A percentile compares a stretch with the other conserved stretches of the same genome.
These are phyloP conservation scores for Leersia perrieri DNA, from an alignment of 176 grass and related monocot species.

Conservation along the genomic window DNA sequence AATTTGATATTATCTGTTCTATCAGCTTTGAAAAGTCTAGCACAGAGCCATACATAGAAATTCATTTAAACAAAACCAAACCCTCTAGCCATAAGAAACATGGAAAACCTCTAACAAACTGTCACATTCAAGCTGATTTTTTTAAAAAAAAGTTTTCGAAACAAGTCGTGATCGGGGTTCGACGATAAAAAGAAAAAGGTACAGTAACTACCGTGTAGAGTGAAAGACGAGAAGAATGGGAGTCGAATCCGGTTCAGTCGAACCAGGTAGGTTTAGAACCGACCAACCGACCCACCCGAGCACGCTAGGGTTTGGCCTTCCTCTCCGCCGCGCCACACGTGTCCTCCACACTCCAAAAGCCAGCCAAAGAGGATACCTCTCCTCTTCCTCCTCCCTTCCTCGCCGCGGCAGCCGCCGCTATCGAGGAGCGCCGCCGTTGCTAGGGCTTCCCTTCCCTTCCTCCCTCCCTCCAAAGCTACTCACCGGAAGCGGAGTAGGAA, in stretches of 20 bases:
- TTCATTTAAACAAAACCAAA: no score
- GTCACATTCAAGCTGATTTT: no score
- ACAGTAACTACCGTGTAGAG: no score
- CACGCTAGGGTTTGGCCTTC: slow-evolving; percentile 40
- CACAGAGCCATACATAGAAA: no score
- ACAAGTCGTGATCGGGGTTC: no score
- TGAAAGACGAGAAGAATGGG: no score
- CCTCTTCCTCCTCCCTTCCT: not conserved
- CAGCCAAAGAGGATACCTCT: slow-evolving; percentile 21
- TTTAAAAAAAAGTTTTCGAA: no score
- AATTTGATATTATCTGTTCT: no score
- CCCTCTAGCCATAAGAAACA: no score
- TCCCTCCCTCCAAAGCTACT: not conserved
- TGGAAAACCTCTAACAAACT: no score
- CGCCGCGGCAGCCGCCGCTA: slow-evolving; percentile 15
- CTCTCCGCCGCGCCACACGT: slow-evolving; percentile 20
- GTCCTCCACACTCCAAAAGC: slow-evolving; percentile 35
- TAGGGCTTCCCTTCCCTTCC: not conserved
- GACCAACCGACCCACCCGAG: not conserved
- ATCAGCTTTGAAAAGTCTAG: no score
- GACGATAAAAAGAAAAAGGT: no score
- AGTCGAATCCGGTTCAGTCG: not conserved
- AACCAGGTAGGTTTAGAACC: not conserved
- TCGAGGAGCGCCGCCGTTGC: slow-evolving; percentile 11
- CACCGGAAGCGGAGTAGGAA: not conserved